These are phyloP conservation scores for Graphiopsis chlorocephala DNA, from an alignment of 2,329 filamentous ascomycete genomes.

Conservation along the genomic window DNA sequence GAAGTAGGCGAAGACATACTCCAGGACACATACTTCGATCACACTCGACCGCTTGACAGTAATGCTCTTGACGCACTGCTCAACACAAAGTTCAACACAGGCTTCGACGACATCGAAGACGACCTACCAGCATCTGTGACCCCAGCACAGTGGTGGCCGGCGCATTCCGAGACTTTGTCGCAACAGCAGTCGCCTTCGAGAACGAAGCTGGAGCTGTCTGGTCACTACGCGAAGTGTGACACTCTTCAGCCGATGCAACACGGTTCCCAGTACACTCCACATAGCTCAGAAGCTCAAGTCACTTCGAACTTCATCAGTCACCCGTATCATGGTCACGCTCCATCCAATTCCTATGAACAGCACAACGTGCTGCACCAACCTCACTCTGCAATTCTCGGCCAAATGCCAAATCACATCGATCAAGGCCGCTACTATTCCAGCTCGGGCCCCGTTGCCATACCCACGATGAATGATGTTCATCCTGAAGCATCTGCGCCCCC, in stretches of 20 bases:
- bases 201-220: background rate
- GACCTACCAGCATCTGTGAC: background rate
- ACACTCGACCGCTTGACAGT: background rate
- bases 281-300: background rate
- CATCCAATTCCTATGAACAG: background rate
- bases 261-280: background rate
- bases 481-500: background rate
- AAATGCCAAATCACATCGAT: background rate
- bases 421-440: background rate
- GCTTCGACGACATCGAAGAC: background rate
- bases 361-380: background rate
- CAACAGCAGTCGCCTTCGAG: background rate
- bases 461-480: background rate
- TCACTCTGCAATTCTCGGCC: background rate
- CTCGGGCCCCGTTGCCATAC: background rate
- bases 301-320: background rate
- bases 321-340: background rate
- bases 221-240: background rate
- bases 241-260: background rate
- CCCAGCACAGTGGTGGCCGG: background rate
- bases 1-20: constrained; percentile 4
- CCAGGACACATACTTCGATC: constrained; percentile 10
- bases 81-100: constrained; percentile 4
- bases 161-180: background rate
- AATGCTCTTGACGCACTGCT: constrained; percentile 7